Base-by-base conservation (phyloP, 495 filamentous ascomycete genomes). In the Chaetomium tenue region DNA sequence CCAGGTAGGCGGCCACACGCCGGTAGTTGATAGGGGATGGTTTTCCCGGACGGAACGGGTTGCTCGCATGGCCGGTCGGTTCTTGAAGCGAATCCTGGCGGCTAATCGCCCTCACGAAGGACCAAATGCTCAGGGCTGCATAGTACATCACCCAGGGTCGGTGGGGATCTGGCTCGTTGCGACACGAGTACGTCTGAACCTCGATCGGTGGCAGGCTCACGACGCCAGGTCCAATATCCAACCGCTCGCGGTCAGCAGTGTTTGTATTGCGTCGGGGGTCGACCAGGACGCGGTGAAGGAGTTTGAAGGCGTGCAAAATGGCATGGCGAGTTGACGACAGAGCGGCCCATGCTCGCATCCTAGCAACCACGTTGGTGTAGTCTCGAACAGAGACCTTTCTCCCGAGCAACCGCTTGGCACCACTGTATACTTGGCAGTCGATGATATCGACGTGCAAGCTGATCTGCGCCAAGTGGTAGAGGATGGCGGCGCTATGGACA, bases 121-220 rank as follows among this genome's bases (percentile, higher is more conserved):
- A 91, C 93, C 93, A 98, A 30, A 97, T 91, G 54, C 93, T 90
- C 63, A 98, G 78, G 1, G 89, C 87, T 0, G 94, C 91, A 61
- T 93, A 94, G 74, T 97, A 98, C 75, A 98, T 85, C 42, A 98
- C 91, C 94, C 94, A 98, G 2, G 94, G 92, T 28, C 94, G 86
- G 70, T 98, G 94, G 23, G 96, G 87, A 48, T 97, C 85, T 52
- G 87, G 87, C 71, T 98, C 94, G 63, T 91, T 89, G 9, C 91
- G 86, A 6, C 92, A 92, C 0, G 87, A 90, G 73, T 97, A 98
- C 26, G 69, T 56, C 37, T 74, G 69, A 9, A 71, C 65, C 47
- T 75, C 67, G 39, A 77, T 74, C 0, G 74, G 74, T 6, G 75
- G 75, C 7, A 74, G 64, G 42, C 64, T 73, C 28, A 73, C 58